Percentiles rank a stretch among this genome's conserved stretches.
These are phyloP conservation scores for Kurtzmaniella fragi DNA, from an alignment of 805 yeast genomes.

Conservation along the genomic window DNA sequence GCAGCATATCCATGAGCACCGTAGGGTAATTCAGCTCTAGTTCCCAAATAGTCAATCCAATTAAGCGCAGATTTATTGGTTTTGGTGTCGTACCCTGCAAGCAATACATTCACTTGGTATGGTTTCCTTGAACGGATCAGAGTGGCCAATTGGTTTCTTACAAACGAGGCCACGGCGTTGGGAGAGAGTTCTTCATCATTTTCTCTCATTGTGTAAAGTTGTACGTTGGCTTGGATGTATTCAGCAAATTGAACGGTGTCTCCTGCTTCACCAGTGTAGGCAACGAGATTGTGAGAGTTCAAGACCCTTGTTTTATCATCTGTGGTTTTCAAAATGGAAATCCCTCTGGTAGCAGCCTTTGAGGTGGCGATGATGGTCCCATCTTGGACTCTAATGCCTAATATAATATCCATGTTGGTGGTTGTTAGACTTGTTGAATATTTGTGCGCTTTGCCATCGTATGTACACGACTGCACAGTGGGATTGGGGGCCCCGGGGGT, in stretches of 20 bases:
- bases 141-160: constrained; percentile 82
- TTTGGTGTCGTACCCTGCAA: constrained; percentile 75
- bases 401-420: constrained; percentile 72
- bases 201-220: constrained; percentile 82
- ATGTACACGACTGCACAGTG: no score
- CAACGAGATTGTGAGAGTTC: constrained; percentile 74
- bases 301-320: constrained; percentile 51
- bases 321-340: constrained; percentile 35
- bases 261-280: constrained; percentile 94
- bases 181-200: constrained; percentile 72
- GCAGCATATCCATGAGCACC: constrained; percentile 99
- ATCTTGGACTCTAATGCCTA: constrained; percentile 81
- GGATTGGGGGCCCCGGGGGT: no score
- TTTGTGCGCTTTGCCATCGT: no score
- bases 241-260: constrained; percentile 96
- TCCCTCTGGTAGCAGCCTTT: constrained; percentile 77
- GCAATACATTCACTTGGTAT: constrained; percentile 84
- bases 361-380: constrained; percentile 90
- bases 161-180: constrained; percentile 80
- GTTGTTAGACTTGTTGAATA: no score
- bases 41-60: constrained; percentile 93
- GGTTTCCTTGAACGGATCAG: constrained; percentile 88
- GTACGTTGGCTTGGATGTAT: constrained; percentile 87
- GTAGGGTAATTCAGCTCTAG: constrained; percentile 85
- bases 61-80: constrained; percentile 61